Evolutionary conservation across 1,139 yeast species (phyloP).

Genomic region (Zygosaccharomyces pseudobailii): DNA sequence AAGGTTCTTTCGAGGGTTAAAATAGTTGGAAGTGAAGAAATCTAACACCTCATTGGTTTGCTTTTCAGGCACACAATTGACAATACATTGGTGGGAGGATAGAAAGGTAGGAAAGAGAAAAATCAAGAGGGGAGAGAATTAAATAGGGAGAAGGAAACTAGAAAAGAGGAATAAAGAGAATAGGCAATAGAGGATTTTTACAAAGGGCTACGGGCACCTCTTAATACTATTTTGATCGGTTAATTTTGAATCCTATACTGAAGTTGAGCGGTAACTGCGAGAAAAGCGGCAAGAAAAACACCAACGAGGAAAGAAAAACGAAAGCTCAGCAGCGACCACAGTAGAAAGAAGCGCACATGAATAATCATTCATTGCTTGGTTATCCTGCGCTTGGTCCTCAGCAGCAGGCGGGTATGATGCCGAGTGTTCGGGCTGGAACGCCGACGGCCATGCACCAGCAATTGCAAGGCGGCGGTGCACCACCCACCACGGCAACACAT

Average conservation of each 20-base stretch:
- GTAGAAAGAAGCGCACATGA: conserved; percentile 7
- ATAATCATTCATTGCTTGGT: conserved; percentile 14
- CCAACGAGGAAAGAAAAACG: not conserved
- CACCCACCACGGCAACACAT: conserved; percentile 7
- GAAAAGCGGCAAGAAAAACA: not conserved
- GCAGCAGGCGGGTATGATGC: conserved; percentile 13
- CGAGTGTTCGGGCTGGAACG: conserved; percentile 11
- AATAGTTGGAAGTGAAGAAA: not conserved
- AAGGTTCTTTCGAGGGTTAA: not conserved
- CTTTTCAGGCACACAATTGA: not conserved
- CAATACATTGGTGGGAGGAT: not conserved
- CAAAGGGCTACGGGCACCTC: not conserved
- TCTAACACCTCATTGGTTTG: not conserved
- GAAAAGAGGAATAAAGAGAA: not conserved
- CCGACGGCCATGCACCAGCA: conserved; percentile 14
- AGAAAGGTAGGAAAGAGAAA: no score
- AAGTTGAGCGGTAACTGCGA: conserved; percentile 1
- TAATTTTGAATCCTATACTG: not conserved
- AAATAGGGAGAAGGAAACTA: not conserved
- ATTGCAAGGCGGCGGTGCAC: conserved; percentile 7
- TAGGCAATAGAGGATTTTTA: not conserved
- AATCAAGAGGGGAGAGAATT: no score
- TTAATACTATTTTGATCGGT: not conserved
- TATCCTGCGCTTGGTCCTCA: conserved; percentile 16
- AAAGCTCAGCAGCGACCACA: conserved; percentile 1